Conservation (phyloP, 2,329 filamentous ascomycete genomes). For the Fusarium staphyleae region DNA sequence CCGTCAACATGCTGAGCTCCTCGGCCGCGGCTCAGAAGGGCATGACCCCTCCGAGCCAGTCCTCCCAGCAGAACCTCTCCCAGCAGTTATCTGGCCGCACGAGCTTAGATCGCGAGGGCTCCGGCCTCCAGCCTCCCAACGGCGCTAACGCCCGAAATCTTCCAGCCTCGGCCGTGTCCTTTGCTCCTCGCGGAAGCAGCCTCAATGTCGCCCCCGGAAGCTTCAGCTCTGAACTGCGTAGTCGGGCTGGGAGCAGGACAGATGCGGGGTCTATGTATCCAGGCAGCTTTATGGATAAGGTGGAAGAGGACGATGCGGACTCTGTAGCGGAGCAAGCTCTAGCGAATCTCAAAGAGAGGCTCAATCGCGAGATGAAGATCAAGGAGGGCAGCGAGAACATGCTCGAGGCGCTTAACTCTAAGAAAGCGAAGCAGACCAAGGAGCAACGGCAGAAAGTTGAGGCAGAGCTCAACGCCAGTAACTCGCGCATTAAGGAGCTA, state of each 20-base stretch:
- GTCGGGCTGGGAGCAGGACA: conserved; percentile 51
- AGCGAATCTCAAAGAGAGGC: conserved; percentile 77
- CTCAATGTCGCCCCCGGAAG: conserved; percentile 79
- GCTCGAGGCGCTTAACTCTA: conserved; percentile 90
- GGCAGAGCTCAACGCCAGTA: conserved; percentile 89
- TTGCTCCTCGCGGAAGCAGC: conserved; percentile 71
- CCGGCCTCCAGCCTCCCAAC: conserved; percentile 58
- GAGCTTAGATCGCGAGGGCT: conserved; percentile 62
- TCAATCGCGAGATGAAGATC: conserved; percentile 97
- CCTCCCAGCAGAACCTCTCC: conserved; percentile 49
- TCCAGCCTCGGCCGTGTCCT: conserved; percentile 64
- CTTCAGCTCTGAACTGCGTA: conserved; percentile 88
- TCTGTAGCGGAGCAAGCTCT: conserved; percentile 74
- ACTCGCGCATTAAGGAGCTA: conserved; percentile 70
- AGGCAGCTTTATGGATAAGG: conserved; percentile 58
- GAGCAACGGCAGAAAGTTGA: conserved; percentile 82
- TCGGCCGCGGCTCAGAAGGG: conserved; percentile 45
- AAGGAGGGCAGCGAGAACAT: conserved; percentile 98
- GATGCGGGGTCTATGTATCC: conserved; percentile 48
- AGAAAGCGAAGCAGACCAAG: conserved; percentile 94
- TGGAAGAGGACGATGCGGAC: conserved; percentile 68
- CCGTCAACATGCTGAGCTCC: conserved; percentile 45
- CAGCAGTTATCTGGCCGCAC: conserved; percentile 40
- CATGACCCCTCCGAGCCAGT: conserved; percentile 44
- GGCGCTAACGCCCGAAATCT: conserved; percentile 54